phyloP scores from a whole-genome alignment of 2,329 filamentous ascomycete species.

The Aspergillus phoenicis region DNA sequence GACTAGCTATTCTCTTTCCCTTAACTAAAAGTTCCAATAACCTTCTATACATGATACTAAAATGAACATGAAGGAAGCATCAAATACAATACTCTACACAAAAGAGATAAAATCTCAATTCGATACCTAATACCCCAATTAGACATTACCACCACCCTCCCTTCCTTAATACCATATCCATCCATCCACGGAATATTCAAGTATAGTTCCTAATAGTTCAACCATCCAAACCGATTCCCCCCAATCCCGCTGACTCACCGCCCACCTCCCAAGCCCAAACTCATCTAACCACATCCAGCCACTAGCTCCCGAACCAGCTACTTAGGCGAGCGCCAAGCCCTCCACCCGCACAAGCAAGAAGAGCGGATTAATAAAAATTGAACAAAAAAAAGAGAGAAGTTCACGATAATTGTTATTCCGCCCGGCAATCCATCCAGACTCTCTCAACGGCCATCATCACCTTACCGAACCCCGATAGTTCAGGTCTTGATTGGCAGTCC shows the following conservation, averaged over 20 bases:
- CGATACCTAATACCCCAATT: too few species aligned
- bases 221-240: too few species aligned
- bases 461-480: constrained; percentile 73
- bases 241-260: constrained; percentile 18
- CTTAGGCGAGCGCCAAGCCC: constrained; percentile 43
- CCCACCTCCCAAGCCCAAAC: not conserved
- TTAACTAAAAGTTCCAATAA: too few species aligned
- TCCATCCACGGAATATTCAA: too few species aligned
- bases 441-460: constrained; percentile 63
- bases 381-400: not conserved
- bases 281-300: constrained; percentile 12
- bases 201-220: too few species aligned
- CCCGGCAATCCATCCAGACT: constrained; percentile 24
- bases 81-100: too few species aligned
- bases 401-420: constrained; percentile 15
- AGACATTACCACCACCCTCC: too few species aligned
- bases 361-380: constrained; percentile 3
- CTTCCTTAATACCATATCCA: too few species aligned
- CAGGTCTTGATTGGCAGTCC: constrained; percentile 75
- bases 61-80: too few species aligned
- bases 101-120: too few species aligned
- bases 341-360: constrained; percentile 31
- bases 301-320: constrained; percentile 37
- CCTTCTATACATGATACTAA: too few species aligned
- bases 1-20: too few species aligned